Percentiles rank a stretch among this genome's conserved stretches.
phyloP scores from a whole-genome alignment of 2,329 filamentous ascomycete genomes.

The Zopfia rhizophila region DNA sequence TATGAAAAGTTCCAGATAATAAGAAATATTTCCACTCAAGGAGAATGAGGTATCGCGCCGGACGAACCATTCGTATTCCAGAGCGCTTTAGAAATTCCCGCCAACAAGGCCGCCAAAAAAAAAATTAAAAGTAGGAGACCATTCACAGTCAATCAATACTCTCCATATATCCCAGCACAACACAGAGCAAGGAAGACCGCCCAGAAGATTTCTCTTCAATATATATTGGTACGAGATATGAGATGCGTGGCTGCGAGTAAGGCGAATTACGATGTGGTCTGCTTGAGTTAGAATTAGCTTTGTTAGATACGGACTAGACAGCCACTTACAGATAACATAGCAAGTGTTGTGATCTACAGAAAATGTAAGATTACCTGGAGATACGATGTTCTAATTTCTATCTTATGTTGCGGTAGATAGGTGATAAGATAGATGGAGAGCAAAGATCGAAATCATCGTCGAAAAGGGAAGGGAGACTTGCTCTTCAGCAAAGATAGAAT shows the following conservation, averaged over 20 bases:
- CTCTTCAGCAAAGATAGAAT: too few species aligned
- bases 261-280: conserved; percentile 30
- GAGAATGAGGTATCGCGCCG: conserved; percentile 12
- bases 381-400: too few species aligned
- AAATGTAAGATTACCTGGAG: conserved; percentile 44
- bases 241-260: conserved; percentile 14
- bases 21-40: conserved; percentile 18
- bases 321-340: conserved; percentile 41
- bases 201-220: conserved; percentile 24
- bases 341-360: conserved; percentile 40
- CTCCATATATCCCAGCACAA: conserved; percentile 31
- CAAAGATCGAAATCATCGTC: too few species aligned
- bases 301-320: neutral
- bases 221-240: conserved; percentile 14
- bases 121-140: conserved; percentile 33
- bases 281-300: conserved; percentile 6
- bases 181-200: conserved; percentile 24
- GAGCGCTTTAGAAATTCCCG: conserved; percentile 28
- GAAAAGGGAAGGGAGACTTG: too few species aligned
- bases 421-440: too few species aligned
- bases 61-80: conserved; percentile 14
- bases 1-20: conserved; percentile 15
- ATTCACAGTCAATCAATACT: conserved; percentile 39
- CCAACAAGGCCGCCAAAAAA: conserved; percentile 28
- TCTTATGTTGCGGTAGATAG: too few species aligned